Percentiles rank a stretch among this genome's conserved stretches.
These are phyloP conservation scores for Aspergillus quadrilineatus DNA, from an alignment of 2,329 filamentous ascomycete genomes.

Conservation along the genomic window DNA sequence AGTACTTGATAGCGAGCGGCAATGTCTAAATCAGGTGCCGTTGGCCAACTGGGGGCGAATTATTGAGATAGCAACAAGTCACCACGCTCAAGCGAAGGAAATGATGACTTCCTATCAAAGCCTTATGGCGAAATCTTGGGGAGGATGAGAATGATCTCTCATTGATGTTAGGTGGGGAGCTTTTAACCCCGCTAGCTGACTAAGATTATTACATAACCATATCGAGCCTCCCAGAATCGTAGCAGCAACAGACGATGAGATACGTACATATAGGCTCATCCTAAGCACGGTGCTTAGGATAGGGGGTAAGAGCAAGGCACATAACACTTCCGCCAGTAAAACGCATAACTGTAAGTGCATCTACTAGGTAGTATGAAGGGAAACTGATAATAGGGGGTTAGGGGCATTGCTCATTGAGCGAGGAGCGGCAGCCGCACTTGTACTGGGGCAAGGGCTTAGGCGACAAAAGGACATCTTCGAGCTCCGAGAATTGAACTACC, in stretches of 20 bases:
- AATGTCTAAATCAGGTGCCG: not conserved
- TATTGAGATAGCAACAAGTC: not conserved
- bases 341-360: not conserved
- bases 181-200: too few species aligned
- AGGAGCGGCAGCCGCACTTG: not conserved
- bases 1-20: not conserved
- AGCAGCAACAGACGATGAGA: too few species aligned
- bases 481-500: slow-evolving; percentile 2
- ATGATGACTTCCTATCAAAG: not conserved
- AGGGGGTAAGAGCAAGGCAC: too few species aligned
- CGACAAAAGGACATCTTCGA: slow-evolving; percentile 2
- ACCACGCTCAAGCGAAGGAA: not conserved
- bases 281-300: too few species aligned
- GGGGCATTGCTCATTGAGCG: slow-evolving; percentile 10
- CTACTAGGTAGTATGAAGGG: not conserved
- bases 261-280: too few species aligned
- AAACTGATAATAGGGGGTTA: not conserved
- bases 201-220: too few species aligned
- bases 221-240: too few species aligned
- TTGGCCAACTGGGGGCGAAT: not conserved
- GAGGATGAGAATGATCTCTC: too few species aligned
- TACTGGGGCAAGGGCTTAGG: slow-evolving; percentile 11
- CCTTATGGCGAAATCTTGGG: too few species aligned
- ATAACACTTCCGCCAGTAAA: too few species aligned
- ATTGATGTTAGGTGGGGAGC: too few species aligned